phyloP scores from a whole-genome alignment of 2,329 filamentous ascomycete species.

The Cryphonectria nitschkei region DNA sequence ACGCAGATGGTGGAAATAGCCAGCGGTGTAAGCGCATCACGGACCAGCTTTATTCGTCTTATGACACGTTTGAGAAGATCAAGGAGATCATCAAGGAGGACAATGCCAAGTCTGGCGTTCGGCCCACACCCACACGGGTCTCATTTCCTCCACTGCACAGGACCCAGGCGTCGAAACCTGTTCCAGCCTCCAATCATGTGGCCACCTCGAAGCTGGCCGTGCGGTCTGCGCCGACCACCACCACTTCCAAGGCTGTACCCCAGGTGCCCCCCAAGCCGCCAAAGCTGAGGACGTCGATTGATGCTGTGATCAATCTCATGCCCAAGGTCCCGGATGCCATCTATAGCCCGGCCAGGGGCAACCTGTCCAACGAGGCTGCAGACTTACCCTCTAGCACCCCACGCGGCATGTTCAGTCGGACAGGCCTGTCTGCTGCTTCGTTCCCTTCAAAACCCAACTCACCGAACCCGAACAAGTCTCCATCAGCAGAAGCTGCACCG shows the following conservation, averaged over 20 bases:
- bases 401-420: constrained; percentile 64
- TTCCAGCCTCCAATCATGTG: neutral
- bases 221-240: neutral
- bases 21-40: constrained; percentile 55
- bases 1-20: constrained; percentile 60
- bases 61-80: constrained; percentile 58
- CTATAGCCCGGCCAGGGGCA: constrained; percentile 77
- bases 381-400: constrained; percentile 68
- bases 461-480: constrained; percentile 30
- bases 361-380: constrained; percentile 66
- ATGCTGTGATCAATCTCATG: constrained; percentile 54
- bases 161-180: neutral
- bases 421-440: constrained; percentile 54
- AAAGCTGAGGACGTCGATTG: constrained; percentile 24
- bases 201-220: constrained; percentile 4
- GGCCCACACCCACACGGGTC: constrained; percentile 42
- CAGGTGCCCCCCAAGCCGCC: constrained; percentile 10
- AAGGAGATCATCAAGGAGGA: constrained; percentile 65
- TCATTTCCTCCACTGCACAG: constrained; percentile 2
- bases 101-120: constrained; percentile 64
- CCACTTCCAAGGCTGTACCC: neutral
- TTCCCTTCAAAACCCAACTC: constrained; percentile 17
- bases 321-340: constrained; percentile 76
- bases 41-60: constrained; percentile 52
- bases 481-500: constrained; percentile 24